These are phyloP conservation scores for Angomonas deanei DNA, from an alignment of 208 protist genomes.

Conservation along the genomic window DNA sequence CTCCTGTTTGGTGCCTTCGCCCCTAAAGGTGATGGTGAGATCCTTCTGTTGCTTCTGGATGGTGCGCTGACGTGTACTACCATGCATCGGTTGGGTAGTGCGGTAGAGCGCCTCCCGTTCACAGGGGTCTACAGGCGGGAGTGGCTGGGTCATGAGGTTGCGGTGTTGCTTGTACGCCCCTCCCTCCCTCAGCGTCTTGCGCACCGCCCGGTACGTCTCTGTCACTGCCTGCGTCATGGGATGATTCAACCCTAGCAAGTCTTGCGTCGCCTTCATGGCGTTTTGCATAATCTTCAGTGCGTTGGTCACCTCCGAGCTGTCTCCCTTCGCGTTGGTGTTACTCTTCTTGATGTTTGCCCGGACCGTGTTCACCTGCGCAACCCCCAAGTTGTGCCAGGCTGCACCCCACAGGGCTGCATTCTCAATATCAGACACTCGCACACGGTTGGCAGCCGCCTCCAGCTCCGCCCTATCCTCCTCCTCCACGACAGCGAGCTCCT, in stretches of 20 bases:
- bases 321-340: slow-evolving; percentile 22
- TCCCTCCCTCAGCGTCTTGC: slow-evolving; percentile 37
- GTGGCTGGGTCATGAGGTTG: slow-evolving; percentile 50
- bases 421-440: slow-evolving; percentile 56
- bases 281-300: slow-evolving; percentile 70
- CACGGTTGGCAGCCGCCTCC: slow-evolving; percentile 22
- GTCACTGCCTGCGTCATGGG: slow-evolving; percentile 72
- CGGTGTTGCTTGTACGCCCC: slow-evolving; percentile 78
- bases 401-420: slow-evolving; percentile 81
- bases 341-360: background rate
- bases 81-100: slow-evolving; percentile 25
- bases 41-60: slow-evolving; percentile 46
- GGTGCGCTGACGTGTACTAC: slow-evolving; percentile 40
- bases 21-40: slow-evolving; percentile 82
- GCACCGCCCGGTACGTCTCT: slow-evolving; percentile 65
- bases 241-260: slow-evolving; percentile 67
- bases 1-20: slow-evolving; percentile 54
- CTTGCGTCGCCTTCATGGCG: slow-evolving; percentile 79
- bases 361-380: slow-evolving; percentile 81
- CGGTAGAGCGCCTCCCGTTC: slow-evolving; percentile 48
- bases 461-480: slow-evolving; percentile 23
- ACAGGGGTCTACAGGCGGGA: slow-evolving; percentile 63
- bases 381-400: slow-evolving; percentile 84
- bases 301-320: slow-evolving; percentile 66
- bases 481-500: background rate